A percentile compares a stretch with the other conserved stretches of the same genome.
phyloP scores from a whole-genome alignment of 2,329 filamentous ascomycete species.

The Lasiodiplodia sp. region DNA sequence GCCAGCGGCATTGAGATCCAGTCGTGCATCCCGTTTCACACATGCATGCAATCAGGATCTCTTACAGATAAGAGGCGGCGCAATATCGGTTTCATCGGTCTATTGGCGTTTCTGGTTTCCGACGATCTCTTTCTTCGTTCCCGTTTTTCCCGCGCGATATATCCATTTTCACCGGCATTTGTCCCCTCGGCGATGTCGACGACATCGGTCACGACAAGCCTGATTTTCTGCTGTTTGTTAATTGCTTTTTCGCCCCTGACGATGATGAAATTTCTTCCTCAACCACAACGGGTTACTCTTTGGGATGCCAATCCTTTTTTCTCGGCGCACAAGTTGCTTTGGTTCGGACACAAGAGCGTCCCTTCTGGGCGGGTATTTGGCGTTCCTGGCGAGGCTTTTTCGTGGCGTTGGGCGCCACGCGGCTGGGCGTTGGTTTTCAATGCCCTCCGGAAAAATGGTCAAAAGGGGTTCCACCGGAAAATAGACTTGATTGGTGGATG shows the following conservation, averaged over 20 bases:
- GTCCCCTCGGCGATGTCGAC: neutral
- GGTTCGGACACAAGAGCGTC: neutral
- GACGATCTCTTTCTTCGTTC: neutral
- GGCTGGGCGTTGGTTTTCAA: conserved; percentile 12
- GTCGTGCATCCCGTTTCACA: neutral
- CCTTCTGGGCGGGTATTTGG: neutral
- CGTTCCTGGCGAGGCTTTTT: neutral
- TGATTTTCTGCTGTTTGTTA: neutral
- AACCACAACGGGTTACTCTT: neutral
- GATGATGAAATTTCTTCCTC: neutral
- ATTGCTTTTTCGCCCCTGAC: neutral
- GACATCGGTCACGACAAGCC: neutral
- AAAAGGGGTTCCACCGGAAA: neutral
- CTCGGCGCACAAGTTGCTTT: neutral
- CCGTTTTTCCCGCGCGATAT: neutral
- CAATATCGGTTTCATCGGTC: neutral
- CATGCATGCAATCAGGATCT: neutral
- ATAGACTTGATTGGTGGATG: neutral
- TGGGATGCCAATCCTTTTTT: neutral
- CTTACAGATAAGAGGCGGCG: conserved; percentile 3
- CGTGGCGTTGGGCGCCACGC: conserved; percentile 1
- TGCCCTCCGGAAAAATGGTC: neutral
- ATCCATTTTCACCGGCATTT: neutral
- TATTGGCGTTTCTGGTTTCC: neutral
- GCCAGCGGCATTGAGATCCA: neutral